Conservation (phyloP, 257 asterid genomes). For the Solanum tarapatanum region DNA sequence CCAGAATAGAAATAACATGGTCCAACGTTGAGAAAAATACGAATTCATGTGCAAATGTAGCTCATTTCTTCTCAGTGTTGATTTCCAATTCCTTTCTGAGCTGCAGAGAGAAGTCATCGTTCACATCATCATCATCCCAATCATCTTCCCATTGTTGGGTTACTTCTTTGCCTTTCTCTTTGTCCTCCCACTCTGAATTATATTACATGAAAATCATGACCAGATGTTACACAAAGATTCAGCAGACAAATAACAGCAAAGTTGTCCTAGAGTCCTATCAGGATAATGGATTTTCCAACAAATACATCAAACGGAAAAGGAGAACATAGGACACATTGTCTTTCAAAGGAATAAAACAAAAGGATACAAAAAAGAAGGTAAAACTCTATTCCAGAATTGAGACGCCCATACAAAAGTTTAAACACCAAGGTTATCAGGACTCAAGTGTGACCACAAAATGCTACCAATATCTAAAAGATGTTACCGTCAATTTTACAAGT, state of each 20-base stretch:
- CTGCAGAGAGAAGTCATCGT: conserved; percentile 82
- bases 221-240: background rate
- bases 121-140: conserved; percentile 95
- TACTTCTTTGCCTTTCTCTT: conserved; percentile 66
- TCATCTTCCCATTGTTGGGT: conserved; percentile 94
- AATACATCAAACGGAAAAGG: background rate
- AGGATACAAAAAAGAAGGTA: background rate
- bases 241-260: background rate
- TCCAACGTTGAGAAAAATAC: background rate
- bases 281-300: background rate
- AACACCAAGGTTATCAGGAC: background rate
- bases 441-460: background rate
- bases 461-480: background rate
- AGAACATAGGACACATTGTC: background rate
- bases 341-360: background rate
- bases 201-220: background rate
- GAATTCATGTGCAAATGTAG: conserved; percentile 8
- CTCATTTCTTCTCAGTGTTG: conserved; percentile 49
- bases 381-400: background rate
- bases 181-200: conserved; percentile 57
- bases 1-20: background rate
- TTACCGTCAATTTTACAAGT: background rate
- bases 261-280: background rate
- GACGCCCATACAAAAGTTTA: background rate
- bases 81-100: conserved; percentile 72